These are phyloP conservation scores for Ilyonectria destructans DNA, from an alignment of 2,329 filamentous ascomycete genomes.

Conservation along the genomic window DNA sequence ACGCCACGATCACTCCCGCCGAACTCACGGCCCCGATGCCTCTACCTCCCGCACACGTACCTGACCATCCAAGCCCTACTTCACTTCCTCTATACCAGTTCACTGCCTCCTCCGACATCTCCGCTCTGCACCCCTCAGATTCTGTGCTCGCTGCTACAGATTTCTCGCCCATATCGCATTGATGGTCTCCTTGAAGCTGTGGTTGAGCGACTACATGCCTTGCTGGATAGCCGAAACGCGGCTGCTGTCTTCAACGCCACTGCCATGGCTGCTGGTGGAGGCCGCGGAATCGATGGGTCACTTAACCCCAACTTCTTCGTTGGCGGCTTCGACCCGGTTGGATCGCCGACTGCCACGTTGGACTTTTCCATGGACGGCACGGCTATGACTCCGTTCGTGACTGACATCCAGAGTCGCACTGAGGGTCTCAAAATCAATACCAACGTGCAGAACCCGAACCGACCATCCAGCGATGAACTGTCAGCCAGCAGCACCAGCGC, in stretches of 20 bases:
- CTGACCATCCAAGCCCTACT: conserved; percentile 92
- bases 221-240: conserved; percentile 93
- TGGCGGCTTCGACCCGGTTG: conserved; percentile 62
- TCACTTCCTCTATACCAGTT: conserved; percentile 94
- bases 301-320: conserved; percentile 77
- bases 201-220: conserved; percentile 89
- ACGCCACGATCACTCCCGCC: conserved; percentile 73
- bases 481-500: conserved; percentile 67
- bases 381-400: conserved; percentile 49
- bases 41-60: conserved; percentile 94
- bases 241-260: conserved; percentile 98
- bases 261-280: conserved; percentile 96
- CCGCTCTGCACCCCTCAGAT: conserved; percentile 94
- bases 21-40: conserved; percentile 81
- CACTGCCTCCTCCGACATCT: conserved; percentile 83
- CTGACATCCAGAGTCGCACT: conserved; percentile 55
- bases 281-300: conserved; percentile 82
- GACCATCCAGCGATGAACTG: conserved; percentile 64
- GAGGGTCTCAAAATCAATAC: conserved; percentile 67
- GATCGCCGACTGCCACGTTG: conserved; percentile 52
- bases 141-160: conserved; percentile 93
- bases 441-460: conserved; percentile 54
- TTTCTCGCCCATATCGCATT: conserved; percentile 92
- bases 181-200: conserved; percentile 94
- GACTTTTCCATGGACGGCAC: conserved; percentile 55